These are phyloP conservation scores for Aureobasidium sp. DNA, from an alignment of 2,329 filamentous ascomycete genomes.

Conservation along the genomic window DNA sequence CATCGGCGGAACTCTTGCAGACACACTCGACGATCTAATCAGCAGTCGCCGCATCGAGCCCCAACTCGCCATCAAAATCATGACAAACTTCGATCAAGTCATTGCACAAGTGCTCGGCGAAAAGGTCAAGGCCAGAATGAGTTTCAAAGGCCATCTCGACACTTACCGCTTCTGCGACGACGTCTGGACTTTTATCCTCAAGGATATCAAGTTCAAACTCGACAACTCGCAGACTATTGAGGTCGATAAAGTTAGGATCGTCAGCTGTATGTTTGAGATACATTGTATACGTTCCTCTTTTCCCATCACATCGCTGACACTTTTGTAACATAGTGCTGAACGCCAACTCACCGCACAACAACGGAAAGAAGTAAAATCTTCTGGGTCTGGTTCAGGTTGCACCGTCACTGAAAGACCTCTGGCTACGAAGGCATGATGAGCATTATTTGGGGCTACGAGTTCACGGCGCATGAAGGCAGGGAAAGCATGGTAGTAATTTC, in stretches of 20 bases:
- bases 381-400: no score
- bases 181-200: slow-evolving; percentile 99
- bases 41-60: slow-evolving; percentile 92
- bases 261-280: slow-evolving; percentile 50
- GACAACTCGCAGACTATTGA: slow-evolving; percentile 64
- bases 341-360: slow-evolving; percentile 1
- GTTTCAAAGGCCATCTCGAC: slow-evolving; percentile 65
- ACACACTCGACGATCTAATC: slow-evolving; percentile 95
- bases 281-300: no score
- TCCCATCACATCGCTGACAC: no score
- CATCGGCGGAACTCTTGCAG: slow-evolving; percentile 86
- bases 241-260: slow-evolving; percentile 95
- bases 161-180: slow-evolving; percentile 99
- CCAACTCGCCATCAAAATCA: slow-evolving; percentile 96
- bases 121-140: slow-evolving; percentile 81
- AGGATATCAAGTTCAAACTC: slow-evolving; percentile 98
- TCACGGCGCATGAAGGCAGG: no score
- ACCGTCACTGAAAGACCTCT: background rate
- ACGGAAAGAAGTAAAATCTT: background rate
- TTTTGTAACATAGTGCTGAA: background rate
- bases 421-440: background rate
- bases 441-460: background rate
- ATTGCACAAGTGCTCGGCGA: slow-evolving; percentile 88
- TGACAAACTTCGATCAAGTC: slow-evolving; percentile 88
- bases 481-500: no score